These are phyloP conservation scores for Thymus quinquecostatus DNA, from an alignment of 257 asterid species.

Conservation along the genomic window DNA sequence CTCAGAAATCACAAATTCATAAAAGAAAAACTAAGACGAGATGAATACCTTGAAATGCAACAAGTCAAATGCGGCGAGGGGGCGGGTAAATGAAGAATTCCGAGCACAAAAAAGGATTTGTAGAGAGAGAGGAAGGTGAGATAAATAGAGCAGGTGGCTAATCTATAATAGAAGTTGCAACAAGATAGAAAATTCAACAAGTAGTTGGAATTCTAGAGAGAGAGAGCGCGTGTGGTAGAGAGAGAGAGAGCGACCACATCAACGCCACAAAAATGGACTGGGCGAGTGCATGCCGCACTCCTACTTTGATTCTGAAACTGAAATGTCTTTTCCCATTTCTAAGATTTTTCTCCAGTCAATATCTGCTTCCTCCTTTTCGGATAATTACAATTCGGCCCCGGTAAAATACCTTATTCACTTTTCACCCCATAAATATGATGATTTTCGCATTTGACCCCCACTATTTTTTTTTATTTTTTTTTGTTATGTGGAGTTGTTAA, in stretches of 20 bases:
- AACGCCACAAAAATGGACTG: conserved; percentile 35
- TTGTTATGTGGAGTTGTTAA: background rate
- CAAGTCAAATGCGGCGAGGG: conserved; percentile 25
- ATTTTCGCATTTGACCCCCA: background rate
- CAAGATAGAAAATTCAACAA: background rate
- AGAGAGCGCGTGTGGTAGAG: conserved; percentile 23
- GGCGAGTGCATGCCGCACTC: conserved; percentile 48
- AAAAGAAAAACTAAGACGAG: background rate
- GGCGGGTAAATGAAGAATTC: conserved; percentile 14
- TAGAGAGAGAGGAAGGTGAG: conserved; percentile 12
- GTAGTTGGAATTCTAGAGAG: conserved; percentile 22
- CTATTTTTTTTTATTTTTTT: background rate
- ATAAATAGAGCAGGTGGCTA: background rate
- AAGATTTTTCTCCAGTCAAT: conserved; percentile 23
- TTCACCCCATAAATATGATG: background rate
- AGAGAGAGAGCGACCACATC: conserved; percentile 29
- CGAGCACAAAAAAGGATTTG: conserved; percentile 22
- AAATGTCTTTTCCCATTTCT: background rate
- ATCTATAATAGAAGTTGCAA: background rate
- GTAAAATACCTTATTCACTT: background rate
- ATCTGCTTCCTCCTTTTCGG: conserved; percentile 2
- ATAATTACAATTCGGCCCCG: conserved; percentile 5
- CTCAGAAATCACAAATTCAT: conserved; percentile 17
- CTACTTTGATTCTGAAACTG: conserved; percentile 32
- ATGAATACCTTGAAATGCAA: conserved; percentile 38